A percentile compares a stretch with the other conserved stretches of the same genome.
Conservation (phyloP, 2,329 filamentous ascomycete species). For the Aspergillus ibericus region DNA sequence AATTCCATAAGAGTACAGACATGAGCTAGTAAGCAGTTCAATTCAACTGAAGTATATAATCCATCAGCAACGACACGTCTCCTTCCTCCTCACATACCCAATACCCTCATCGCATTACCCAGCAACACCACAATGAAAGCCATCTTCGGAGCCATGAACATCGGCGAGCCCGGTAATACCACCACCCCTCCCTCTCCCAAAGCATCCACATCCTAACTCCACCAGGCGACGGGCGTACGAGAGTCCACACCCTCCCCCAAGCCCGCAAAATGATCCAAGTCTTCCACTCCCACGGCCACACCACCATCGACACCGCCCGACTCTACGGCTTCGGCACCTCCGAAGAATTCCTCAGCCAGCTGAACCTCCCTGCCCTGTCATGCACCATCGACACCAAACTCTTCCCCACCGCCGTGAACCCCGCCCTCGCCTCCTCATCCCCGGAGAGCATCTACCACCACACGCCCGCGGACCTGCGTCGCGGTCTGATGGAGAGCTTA, state of each 20-base stretch:
- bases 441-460: constrained; percentile 26
- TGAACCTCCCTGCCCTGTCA: constrained; percentile 35
- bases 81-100: too few species aligned
- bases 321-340: constrained; percentile 27
- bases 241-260: not conserved
- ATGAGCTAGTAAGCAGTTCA: too few species aligned
- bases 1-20: too few species aligned
- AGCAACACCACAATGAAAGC: not conserved
- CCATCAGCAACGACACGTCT: too few species aligned
- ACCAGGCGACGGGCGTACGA: not conserved
- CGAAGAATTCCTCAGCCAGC: constrained; percentile 43
- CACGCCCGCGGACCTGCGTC: constrained; percentile 32
- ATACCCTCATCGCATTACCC: too few species aligned
- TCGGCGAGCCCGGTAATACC: constrained; percentile 5
- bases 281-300: constrained; percentile 27
- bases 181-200: too few species aligned
- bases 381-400: constrained; percentile 50
- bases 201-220: not conserved
- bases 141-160: constrained; percentile 8
- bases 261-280: constrained; percentile 16
- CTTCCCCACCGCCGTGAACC: constrained; percentile 27
- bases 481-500: constrained; percentile 36
- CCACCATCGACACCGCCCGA: constrained; percentile 30
- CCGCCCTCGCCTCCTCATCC: not conserved
- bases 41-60: too few species aligned